Percentiles rank a stretch among this genome's conserved stretches.
Conservation (phyloP, 73 alveolate species). For the Paramecium sexaurelia region DNA sequence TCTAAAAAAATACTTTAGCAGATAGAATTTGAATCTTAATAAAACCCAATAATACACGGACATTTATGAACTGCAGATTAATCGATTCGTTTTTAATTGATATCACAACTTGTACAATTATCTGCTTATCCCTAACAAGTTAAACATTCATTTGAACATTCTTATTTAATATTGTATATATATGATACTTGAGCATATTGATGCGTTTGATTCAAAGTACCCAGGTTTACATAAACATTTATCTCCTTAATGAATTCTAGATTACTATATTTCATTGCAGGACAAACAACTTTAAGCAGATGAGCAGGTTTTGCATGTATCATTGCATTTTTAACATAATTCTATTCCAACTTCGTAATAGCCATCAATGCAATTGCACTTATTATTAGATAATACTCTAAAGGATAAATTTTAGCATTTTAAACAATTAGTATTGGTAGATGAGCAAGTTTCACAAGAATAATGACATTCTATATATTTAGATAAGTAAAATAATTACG, state of each 20-base stretch:
- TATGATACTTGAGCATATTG: neutral
- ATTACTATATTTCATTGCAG: neutral
- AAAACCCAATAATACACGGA: neutral
- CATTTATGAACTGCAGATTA: neutral
- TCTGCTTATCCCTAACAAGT: neutral
- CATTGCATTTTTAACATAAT: slow-evolving; percentile 1
- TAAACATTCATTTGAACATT: neutral
- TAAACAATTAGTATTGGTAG: neutral
- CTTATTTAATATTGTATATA: neutral
- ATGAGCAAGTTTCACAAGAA: neutral
- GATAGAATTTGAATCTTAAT: neutral
- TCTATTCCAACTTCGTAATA: neutral
- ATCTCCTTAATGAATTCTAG: neutral
- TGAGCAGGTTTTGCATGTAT: neutral
- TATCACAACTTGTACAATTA: neutral
- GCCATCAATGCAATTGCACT: neutral
- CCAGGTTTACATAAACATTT: neutral
- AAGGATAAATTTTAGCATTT: neutral
- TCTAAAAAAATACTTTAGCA: neutral
- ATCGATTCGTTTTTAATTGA: neutral
- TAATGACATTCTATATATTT: neutral
- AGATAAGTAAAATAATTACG: neutral
- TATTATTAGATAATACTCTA: neutral
- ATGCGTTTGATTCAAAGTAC: neutral
- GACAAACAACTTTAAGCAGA: neutral